These are phyloP conservation scores for Vigna reflexopilosa DNA, from an alignment of 306 rosid species.

Conservation along the genomic window DNA sequence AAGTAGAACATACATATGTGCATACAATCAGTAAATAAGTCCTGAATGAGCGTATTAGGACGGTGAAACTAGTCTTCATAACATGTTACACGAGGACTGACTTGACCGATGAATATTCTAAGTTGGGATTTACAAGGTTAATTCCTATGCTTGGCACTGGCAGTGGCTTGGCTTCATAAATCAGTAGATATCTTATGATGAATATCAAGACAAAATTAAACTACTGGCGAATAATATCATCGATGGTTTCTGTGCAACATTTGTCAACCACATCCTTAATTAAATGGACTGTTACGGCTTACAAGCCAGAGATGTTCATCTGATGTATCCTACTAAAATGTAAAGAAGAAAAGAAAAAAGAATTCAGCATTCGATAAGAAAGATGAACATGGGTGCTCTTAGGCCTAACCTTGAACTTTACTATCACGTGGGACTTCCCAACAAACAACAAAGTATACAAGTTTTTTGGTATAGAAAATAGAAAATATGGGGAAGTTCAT, in stretches of 20 bases:
- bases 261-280: background rate
- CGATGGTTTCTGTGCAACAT: background rate
- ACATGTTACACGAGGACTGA: background rate
- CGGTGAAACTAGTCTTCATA: background rate
- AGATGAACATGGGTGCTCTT: background rate
- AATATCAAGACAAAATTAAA: background rate
- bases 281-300: conserved; percentile 12
- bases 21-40: background rate
- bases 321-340: background rate
- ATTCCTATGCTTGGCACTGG: background rate
- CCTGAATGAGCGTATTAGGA: background rate
- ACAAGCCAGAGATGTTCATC: conserved; percentile 27
- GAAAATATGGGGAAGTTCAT: background rate
- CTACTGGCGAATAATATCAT: conserved; percentile 4
- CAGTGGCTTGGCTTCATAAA: background rate
- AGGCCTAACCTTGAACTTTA: background rate
- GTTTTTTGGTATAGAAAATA: background rate
- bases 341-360: background rate
- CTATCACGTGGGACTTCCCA: background rate
- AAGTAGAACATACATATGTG: background rate
- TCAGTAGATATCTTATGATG: background rate
- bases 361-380: background rate
- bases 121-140: background rate
- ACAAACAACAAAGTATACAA: too few species aligned
- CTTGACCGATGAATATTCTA: background rate